A percentile compares a stretch with the other conserved stretches of the same genome.
phyloP scores from a whole-genome alignment of 2,329 filamentous ascomycete species.

The Aspergillus felis region DNA sequence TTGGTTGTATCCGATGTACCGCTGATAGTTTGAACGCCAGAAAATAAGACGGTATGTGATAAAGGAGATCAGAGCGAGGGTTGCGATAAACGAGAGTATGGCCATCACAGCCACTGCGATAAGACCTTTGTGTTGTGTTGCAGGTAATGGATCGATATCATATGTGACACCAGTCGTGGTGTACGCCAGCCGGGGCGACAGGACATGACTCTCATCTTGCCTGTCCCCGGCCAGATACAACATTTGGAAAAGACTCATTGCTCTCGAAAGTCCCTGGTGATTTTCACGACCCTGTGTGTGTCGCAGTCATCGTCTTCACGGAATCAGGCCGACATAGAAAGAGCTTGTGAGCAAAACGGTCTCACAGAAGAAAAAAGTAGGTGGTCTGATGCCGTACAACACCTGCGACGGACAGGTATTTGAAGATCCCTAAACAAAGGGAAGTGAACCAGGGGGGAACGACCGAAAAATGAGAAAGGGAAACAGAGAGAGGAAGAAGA shows the following conservation, averaged over 20 bases:
- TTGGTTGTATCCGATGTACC: conserved; percentile 53
- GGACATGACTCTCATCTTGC: conserved; percentile 10
- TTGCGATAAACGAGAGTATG: conserved; percentile 45
- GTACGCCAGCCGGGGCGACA: conserved; percentile 21
- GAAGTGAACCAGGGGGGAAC: neutral
- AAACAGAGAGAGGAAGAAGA: neutral
- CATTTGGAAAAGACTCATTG: conserved; percentile 15
- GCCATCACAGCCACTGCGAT: conserved; percentile 47
- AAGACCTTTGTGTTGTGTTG: conserved; percentile 38
- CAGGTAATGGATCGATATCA: conserved; percentile 34
- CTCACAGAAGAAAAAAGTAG: neutral
- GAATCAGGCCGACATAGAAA: neutral
- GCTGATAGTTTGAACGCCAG: conserved; percentile 46
- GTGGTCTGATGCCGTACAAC: no score
- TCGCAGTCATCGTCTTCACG: conserved; percentile 10
- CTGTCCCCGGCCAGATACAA: conserved; percentile 13
- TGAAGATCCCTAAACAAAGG: neutral
- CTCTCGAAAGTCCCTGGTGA: conserved; percentile 1
- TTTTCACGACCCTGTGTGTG: neutral
- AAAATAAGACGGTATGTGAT: conserved; percentile 51
- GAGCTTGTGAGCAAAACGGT: neutral
- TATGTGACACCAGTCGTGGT: conserved; percentile 7
- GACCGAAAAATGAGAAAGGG: neutral
- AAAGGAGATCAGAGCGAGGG: conserved; percentile 42
- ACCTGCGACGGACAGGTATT: neutral